A percentile compares a stretch with the other conserved stretches of the same genome.
These are phyloP conservation scores for Pseudogymnoascus sp. DNA, from an alignment of 2,329 filamentous ascomycete species.

Conservation along the genomic window DNA sequence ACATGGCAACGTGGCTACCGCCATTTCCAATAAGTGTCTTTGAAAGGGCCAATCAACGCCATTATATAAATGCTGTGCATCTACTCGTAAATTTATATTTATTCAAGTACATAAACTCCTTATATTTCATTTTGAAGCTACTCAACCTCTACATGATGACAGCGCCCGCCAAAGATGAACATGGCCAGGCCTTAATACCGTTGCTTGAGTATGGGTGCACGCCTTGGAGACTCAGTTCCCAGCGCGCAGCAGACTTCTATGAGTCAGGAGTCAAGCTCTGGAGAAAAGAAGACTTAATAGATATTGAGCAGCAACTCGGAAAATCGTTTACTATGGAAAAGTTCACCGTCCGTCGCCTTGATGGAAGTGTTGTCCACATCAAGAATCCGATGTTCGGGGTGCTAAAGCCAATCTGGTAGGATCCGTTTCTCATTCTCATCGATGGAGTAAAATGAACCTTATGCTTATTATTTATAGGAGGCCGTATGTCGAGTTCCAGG, in stretches of 20 bases:
- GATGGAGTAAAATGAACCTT: neutral
- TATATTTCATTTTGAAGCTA: neutral
- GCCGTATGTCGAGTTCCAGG: constrained; percentile 21
- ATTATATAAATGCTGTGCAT: neutral
- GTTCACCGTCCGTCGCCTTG: constrained; percentile 24
- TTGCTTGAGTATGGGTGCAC: constrained; percentile 16
- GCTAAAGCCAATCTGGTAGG: constrained; percentile 21
- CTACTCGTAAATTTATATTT: neutral
- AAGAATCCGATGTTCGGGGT: constrained; percentile 21
- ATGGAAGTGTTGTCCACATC: constrained; percentile 20
- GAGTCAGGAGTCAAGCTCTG: constrained; percentile 19
- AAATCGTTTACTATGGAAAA: constrained; percentile 15
- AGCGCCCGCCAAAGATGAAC: neutral
- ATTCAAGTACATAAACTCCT: neutral
- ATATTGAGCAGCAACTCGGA: constrained; percentile 22
- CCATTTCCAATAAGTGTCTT: too few species aligned
- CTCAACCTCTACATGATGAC: neutral
- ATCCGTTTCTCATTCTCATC: neutral
- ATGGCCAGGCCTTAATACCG: constrained; percentile 21
- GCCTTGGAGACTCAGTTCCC: constrained; percentile 15
- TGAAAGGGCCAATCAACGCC: neutral
- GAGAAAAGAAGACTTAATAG: constrained; percentile 17
- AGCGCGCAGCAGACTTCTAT: constrained; percentile 19
- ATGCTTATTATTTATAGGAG: constrained; percentile 16
- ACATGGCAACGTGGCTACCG: too few species aligned